Percentiles rank a stretch among this genome's conserved stretches.
phyloP scores from a whole-genome alignment of 208 protist genomes.

The Polymyxa betae region DNA sequence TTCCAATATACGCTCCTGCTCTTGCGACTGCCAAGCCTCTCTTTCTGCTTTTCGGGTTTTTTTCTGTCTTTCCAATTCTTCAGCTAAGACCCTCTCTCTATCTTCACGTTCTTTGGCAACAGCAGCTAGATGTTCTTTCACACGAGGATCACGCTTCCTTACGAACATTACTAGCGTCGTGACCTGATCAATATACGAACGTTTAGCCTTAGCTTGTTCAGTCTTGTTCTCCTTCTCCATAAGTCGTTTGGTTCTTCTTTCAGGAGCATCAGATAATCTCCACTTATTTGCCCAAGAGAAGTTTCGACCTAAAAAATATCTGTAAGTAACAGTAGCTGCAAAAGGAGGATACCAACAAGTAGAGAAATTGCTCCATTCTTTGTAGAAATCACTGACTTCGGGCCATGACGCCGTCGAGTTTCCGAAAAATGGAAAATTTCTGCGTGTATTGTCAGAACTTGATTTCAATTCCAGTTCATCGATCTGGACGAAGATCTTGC shows the following conservation, averaged over 20 bases:
- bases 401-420: background rate
- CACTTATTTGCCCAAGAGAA: too few relatives aligned
- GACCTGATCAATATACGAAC: background rate
- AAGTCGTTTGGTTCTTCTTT: background rate
- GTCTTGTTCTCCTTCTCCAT: slow-evolving; percentile 1
- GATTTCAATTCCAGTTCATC: background rate
- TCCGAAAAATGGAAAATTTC: background rate
- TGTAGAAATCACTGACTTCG: background rate
- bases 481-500: background rate
- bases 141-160: background rate
- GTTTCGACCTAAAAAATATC: background rate
- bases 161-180: background rate
- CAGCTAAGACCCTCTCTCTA: too few relatives aligned
- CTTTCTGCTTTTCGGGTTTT: background rate
- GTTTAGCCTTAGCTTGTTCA: background rate
- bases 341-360: background rate
- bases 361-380: background rate
- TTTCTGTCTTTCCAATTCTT: background rate
- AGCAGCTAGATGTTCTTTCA: background rate
- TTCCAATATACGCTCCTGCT: background rate
- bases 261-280: too few relatives aligned
- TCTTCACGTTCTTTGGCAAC: background rate
- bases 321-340: background rate
- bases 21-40: background rate
- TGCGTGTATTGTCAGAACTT: background rate